Percentiles rank a stretch among this genome's conserved stretches.
Evolutionary conservation across 1,139 yeast genomes (phyloP).

Genomic region (Nakaseomyces delphensis): DNA sequence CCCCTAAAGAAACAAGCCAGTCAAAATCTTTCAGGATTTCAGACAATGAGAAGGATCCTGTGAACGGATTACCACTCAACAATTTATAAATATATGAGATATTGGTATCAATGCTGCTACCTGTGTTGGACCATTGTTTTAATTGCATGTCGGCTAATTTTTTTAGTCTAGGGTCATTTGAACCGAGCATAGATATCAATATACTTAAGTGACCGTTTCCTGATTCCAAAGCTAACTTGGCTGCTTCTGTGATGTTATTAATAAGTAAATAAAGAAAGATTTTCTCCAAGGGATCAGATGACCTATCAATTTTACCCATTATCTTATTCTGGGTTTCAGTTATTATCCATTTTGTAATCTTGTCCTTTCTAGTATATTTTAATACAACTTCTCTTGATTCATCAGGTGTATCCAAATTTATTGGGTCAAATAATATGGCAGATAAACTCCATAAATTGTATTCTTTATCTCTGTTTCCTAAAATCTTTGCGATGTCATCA

Average conservation of each 20-base stretch:
- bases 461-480: constrained; percentile 17
- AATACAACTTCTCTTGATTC: constrained; percentile 31
- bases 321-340: constrained; percentile 41
- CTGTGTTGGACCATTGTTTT: constrained; percentile 47
- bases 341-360: constrained; percentile 52
- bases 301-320: constrained; percentile 28
- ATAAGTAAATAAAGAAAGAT: constrained; percentile 47
- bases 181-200: constrained; percentile 59
- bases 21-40: constrained; percentile 42
- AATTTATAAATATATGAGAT: constrained; percentile 55
- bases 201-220: constrained; percentile 63
- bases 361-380: constrained; percentile 38
- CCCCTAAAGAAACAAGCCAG: constrained; percentile 58
- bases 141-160: constrained; percentile 53
- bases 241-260: constrained; percentile 55
- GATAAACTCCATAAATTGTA: constrained; percentile 43
- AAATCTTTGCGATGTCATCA: constrained; percentile 15
- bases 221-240: constrained; percentile 47
- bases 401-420: constrained; percentile 23
- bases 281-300: constrained; percentile 35
- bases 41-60: constrained; percentile 18
- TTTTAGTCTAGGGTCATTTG: constrained; percentile 52
- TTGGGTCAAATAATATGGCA: constrained; percentile 49
- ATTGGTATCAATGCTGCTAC: constrained; percentile 27
- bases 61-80: constrained; percentile 47